Percentiles rank a stretch among this genome's conserved stretches.
These are phyloP conservation scores for Alternaria panax DNA, from an alignment of 2,329 filamentous ascomycete genomes.

Conservation along the genomic window DNA sequence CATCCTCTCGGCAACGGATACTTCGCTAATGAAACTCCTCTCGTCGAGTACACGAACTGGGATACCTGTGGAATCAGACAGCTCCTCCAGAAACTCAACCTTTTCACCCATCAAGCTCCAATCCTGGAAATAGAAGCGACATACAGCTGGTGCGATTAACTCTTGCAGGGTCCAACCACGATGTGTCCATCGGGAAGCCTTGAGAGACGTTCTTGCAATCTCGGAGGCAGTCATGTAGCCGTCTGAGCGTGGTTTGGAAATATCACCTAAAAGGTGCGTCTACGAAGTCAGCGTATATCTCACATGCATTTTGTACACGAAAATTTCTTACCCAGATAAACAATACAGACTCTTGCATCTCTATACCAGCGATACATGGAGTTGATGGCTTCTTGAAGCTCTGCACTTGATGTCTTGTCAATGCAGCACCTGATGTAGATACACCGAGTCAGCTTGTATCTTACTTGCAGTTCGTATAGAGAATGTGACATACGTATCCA, in stretches of 20 bases:
- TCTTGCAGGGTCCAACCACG: constrained; percentile 44
- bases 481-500: constrained; percentile 23
- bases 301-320: too few species aligned
- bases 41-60: constrained; percentile 33
- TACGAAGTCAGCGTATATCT: too few species aligned
- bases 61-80: constrained; percentile 37
- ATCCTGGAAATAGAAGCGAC: constrained; percentile 37
- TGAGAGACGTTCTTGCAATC: constrained; percentile 23
- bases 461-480: not conserved
- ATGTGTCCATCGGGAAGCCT: constrained; percentile 32
- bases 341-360: constrained; percentile 28
- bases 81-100: constrained; percentile 29
- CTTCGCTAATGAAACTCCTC: constrained; percentile 20
- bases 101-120: constrained; percentile 40
- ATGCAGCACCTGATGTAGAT: constrained; percentile 26
- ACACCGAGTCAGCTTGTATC: not conserved
- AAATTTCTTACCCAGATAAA: constrained; percentile 30
- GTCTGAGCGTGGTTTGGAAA: constrained; percentile 8
- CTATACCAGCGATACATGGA: constrained; percentile 39
- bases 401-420: constrained; percentile 31
- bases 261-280: too few species aligned
- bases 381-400: constrained; percentile 36
- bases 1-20: constrained; percentile 38
- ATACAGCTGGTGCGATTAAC: constrained; percentile 31
- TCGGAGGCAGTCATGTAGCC: constrained; percentile 21